A percentile compares a stretch with the other conserved stretches of the same genome.
Evolutionary conservation across 148 eudicot genomes (phyloP).

Genomic region (Rhododendron henanense): DNA sequence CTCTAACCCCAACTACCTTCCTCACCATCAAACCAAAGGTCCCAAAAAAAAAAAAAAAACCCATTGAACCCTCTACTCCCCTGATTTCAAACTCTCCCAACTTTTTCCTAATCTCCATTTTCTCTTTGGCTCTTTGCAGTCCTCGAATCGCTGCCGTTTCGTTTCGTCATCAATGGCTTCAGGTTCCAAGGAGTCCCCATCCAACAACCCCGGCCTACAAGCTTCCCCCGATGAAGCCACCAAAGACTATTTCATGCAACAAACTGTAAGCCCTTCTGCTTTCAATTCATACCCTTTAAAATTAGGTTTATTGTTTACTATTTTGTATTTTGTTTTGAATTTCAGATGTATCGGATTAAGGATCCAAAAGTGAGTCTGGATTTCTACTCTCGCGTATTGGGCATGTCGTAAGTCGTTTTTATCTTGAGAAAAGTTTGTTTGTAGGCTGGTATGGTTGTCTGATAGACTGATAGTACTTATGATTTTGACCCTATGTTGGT

Average conservation of each 20-base stretch:
- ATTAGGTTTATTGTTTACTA: background rate
- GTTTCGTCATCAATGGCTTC: slow-evolving; percentile 50
- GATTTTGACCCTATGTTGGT: background rate
- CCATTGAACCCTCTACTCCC: background rate
- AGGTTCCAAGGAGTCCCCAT: slow-evolving; percentile 51
- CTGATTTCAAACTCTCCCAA: background rate
- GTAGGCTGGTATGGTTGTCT: background rate
- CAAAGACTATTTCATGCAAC: slow-evolving; percentile 77
- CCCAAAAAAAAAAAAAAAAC: background rate
- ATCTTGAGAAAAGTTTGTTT: background rate
- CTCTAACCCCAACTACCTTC: slow-evolving; percentile 5
- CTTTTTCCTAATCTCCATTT: slow-evolving; percentile 1
- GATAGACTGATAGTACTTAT: background rate
- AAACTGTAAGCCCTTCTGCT: slow-evolving; percentile 46
- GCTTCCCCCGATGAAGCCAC: slow-evolving; percentile 66
- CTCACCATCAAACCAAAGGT: slow-evolving; percentile 31
- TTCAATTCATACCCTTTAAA: background rate
- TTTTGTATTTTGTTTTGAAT: background rate
- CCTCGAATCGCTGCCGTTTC: slow-evolving; percentile 17
- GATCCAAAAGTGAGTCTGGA: slow-evolving; percentile 91
- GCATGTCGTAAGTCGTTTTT: slow-evolving; percentile 84
- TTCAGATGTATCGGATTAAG: slow-evolving; percentile 92
- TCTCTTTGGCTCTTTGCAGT: slow-evolving; percentile 26
- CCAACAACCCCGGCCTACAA: slow-evolving; percentile 79
- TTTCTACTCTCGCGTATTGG: slow-evolving; percentile 85